Evolutionary conservation across 345 rosid species (phyloP).

Genomic region (Heritiera fomes): DNA sequence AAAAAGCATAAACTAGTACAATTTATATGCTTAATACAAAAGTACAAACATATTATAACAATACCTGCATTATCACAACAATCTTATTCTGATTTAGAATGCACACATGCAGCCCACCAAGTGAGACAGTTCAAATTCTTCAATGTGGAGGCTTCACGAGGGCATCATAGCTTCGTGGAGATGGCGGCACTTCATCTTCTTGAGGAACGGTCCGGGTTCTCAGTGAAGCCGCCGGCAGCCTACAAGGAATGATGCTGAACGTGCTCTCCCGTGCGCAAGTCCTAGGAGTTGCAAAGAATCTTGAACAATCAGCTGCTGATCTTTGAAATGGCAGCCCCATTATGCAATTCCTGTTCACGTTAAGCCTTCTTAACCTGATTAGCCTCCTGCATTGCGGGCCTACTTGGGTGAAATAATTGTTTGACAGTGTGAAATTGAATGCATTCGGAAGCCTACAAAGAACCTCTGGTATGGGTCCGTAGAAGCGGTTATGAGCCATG

Average conservation of each 20-base stretch:
- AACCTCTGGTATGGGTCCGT: too few species aligned
- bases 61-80: not conserved
- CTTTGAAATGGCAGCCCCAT: slow-evolving; percentile 16
- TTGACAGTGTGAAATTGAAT: too few species aligned
- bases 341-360: too few species aligned
- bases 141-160: slow-evolving; percentile 12
- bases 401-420: too few species aligned
- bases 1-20: not conserved
- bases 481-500: too few species aligned
- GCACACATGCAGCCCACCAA: not conserved
- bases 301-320: slow-evolving; percentile 25
- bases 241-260: slow-evolving; percentile 14
- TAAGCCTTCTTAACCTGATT: too few species aligned
- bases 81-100: not conserved
- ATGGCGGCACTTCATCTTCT: slow-evolving; percentile 18
- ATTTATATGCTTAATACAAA: too few species aligned
- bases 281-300: slow-evolving; percentile 1
- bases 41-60: not conserved
- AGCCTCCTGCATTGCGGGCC: too few species aligned
- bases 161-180: slow-evolving; percentile 18
- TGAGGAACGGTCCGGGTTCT: slow-evolving; percentile 15
- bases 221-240: slow-evolving; percentile 14
- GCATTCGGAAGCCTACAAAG: too few species aligned
- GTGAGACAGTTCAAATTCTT: not conserved
- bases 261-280: slow-evolving; percentile 9